Conservation (phyloP, 2,329 filamentous ascomycete genomes). For the Proliferodiscus dingleyae region DNA sequence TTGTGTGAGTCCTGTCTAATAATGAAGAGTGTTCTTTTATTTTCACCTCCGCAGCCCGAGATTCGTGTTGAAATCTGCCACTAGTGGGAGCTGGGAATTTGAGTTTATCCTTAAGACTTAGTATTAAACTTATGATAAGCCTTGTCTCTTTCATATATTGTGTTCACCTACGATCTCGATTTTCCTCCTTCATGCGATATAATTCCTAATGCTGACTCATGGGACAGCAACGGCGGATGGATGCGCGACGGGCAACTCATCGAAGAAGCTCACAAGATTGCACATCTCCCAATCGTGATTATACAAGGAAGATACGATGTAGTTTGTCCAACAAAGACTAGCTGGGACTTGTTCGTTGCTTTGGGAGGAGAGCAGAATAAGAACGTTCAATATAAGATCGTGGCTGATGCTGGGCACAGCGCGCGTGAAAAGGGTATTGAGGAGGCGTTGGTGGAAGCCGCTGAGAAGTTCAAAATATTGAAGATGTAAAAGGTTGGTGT, state of each 20-base stretch:
- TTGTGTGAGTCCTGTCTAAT: too few relatives aligned
- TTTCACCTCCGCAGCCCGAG: too few relatives aligned
- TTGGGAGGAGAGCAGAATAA: conserved; percentile 28
- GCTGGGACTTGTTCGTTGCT: conserved; percentile 39
- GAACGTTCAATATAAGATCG: conserved; percentile 27
- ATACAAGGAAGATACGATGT: conserved; percentile 44
- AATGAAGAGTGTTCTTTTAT: too few relatives aligned
- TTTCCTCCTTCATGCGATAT: too few relatives aligned
- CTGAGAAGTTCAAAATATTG: conserved; percentile 26
- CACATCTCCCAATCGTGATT: conserved; percentile 32
- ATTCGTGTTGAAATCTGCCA: too few relatives aligned
- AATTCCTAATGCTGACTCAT: too few relatives aligned
- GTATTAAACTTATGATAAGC: too few relatives aligned
- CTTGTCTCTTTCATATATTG: too few relatives aligned
- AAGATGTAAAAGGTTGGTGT: neutral
- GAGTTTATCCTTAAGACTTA: too few relatives aligned
- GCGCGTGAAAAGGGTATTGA: conserved; percentile 26
- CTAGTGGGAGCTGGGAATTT: too few relatives aligned
- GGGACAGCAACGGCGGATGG: conserved; percentile 36
- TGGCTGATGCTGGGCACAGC: conserved; percentile 26
- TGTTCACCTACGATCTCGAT: too few relatives aligned
- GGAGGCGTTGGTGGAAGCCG: conserved; percentile 27
- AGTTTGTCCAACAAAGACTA: conserved; percentile 39
- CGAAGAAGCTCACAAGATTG: conserved; percentile 26
- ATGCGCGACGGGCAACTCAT: conserved; percentile 38